Evolutionary conservation across 2,329 filamentous ascomycete species (phyloP).

Genomic region (Ploettnerulaceae sp.): DNA sequence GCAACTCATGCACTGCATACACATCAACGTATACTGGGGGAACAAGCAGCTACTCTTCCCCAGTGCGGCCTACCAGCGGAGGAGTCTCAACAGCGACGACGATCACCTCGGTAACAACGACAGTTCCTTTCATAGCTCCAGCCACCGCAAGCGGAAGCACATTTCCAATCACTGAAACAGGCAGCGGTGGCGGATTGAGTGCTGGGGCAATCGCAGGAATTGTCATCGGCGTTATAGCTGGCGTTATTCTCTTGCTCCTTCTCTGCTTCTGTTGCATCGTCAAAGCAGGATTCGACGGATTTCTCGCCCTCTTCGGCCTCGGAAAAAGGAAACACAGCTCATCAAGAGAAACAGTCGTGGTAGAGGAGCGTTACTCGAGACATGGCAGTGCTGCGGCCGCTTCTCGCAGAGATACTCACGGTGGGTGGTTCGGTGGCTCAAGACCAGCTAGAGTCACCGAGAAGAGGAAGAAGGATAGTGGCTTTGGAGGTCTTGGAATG

Average conservation of each 20-base stretch:
- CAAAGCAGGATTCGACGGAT: slow-evolving; percentile 54
- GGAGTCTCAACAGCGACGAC: slow-evolving; percentile 45
- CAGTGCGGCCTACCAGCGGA: slow-evolving; percentile 49
- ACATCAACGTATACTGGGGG: slow-evolving; percentile 36
- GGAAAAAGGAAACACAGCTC: slow-evolving; percentile 47
- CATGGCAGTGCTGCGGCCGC: slow-evolving; percentile 39
- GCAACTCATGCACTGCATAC: slow-evolving; percentile 23
- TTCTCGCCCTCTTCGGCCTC: slow-evolving; percentile 57
- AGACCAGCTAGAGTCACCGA: slow-evolving; percentile 41
- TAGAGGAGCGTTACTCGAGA: slow-evolving; percentile 57
- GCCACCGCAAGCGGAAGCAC: slow-evolving; percentile 46
- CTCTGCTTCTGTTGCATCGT: slow-evolving; percentile 72
- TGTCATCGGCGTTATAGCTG: slow-evolving; percentile 67
- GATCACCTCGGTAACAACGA: slow-evolving; percentile 46
- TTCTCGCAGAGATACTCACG: slow-evolving; percentile 33
- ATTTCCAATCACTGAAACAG: slow-evolving; percentile 21
- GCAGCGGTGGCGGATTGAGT: slow-evolving; percentile 45
- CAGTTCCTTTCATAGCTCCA: slow-evolving; percentile 44
- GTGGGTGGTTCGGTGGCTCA: slow-evolving; percentile 52
- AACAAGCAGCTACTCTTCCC: slow-evolving; percentile 34
- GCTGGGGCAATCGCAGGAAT: slow-evolving; percentile 75
- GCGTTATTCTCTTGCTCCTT: slow-evolving; percentile 60
- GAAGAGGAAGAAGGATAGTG: slow-evolving; percentile 47
- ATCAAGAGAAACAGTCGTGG: slow-evolving; percentile 48
- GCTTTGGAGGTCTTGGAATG: slow-evolving; percentile 49